Base-by-base conservation (phyloP, 345 rosid species). In the Aethionema arabicum region DNA sequence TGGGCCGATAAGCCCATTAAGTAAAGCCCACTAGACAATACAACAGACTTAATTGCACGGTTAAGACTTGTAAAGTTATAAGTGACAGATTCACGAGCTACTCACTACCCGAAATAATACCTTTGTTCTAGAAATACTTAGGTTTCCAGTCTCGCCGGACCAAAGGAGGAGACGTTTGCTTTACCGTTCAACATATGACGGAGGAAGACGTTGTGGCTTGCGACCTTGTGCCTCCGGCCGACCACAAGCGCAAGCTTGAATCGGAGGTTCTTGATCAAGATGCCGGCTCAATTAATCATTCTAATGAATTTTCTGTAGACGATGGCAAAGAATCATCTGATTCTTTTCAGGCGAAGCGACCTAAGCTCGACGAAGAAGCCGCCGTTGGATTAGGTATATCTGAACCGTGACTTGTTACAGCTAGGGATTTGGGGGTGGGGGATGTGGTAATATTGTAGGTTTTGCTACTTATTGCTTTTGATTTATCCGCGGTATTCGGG, bases 231-330 rank as follows among this genome's bases (percentile, higher is more conserved):
- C 76, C 77, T 3, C 73, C 78, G 0, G 42, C 77, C 53, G 96
- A 90, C 76, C 83, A 73, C 77, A 90, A 90, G 68, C 82, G 97
- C 63, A 90, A 90, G 83, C 85, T 85, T 35, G 85, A 80, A 3
- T 52, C 77, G 6, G 79, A 76, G 8, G 51, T 56, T 60, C 68
- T 56, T 41, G 73, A 61, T 35, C 59, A 35, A 11, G 42, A 31
- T 11, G 13, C 30, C 56, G 47, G 2, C n/a, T 30, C 61, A 49
- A 33, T 40, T 54, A 54, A 38, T 35, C 55, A 7, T 10, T 71
- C 61, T 1, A 76, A 69, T 27, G 78, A 49, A 11, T 71, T 15
- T 14, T 54, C 50, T n/a, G 63, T 58, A 6, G 63, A 59, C 10
- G 83, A 52, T 4, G 65, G 37, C 36, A 61, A 16, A 0, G 13